Evolutionary conservation across 1,284 basidiomycete species (phyloP).

Genomic region (Coniferiporia weirii): DNA sequence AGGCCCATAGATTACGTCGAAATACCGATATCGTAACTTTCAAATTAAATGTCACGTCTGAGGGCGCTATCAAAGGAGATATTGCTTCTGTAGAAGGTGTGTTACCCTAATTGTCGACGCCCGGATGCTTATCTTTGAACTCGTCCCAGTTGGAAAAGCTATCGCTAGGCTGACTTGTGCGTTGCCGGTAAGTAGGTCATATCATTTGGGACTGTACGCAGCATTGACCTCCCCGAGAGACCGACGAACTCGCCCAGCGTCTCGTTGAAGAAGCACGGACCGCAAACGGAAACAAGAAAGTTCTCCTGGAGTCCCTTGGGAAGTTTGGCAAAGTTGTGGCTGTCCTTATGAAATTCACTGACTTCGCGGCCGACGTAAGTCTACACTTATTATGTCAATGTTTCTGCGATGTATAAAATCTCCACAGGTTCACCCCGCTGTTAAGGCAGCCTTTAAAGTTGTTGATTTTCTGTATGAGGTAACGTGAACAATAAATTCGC

Average conservation of each 20-base stretch:
- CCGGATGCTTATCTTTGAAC: background rate
- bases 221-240: background rate
- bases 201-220: background rate
- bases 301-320: background rate
- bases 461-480: background rate
- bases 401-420: background rate
- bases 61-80: background rate
- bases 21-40: background rate
- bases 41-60: background rate
- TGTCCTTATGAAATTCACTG: background rate
- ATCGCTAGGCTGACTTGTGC: background rate
- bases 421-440: background rate
- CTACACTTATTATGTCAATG: background rate
- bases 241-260: background rate
- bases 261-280: background rate
- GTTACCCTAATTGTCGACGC: background rate
- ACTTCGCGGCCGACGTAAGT: background rate
- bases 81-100: background rate
- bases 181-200: background rate
- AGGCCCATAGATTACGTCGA: background rate
- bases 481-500: background rate
- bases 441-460: background rate
- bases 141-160: background rate
- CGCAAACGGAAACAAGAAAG: background rate
- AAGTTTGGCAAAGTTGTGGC: background rate